phyloP scores from a whole-genome alignment of 1,139 yeast genomes.

The Geotrichum restrictum region DNA sequence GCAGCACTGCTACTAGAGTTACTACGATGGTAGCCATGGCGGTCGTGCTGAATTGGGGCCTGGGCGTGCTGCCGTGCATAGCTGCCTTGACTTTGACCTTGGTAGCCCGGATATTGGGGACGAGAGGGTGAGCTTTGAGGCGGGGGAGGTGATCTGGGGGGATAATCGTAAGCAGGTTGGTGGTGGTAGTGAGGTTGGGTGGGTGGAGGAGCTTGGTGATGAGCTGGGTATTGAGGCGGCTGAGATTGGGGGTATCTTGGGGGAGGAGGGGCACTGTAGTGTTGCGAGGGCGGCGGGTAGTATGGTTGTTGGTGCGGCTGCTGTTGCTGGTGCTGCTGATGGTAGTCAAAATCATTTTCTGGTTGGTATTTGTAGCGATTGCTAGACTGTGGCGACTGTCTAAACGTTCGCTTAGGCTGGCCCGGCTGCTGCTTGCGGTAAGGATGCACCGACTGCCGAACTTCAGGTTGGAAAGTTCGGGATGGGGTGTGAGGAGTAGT shows the following conservation, averaged over 20 bases:
- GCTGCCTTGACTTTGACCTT: not conserved
- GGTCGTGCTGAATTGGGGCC: not conserved
- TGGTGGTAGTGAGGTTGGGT: not conserved
- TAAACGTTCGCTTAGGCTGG: slow-evolving; percentile 12
- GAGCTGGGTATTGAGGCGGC: slow-evolving; percentile 2
- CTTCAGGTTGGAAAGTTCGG: slow-evolving; percentile 7
- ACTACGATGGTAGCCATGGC: slow-evolving; percentile 1
- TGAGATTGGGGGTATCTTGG: not conserved
- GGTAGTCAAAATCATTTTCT: slow-evolving; percentile 9
- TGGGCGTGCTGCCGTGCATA: not conserved
- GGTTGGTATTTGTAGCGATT: slow-evolving; percentile 13
- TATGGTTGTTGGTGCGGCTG: not conserved
- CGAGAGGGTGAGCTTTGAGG: slow-evolving; percentile 2
- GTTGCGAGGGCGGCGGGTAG: not conserved
- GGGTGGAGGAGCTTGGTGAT: not conserved
- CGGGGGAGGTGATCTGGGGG: slow-evolving; percentile 1
- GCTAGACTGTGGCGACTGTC: slow-evolving; percentile 14
- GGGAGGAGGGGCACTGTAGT: not conserved
- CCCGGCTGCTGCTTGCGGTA: slow-evolving; percentile 14
- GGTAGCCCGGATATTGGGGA: not conserved
- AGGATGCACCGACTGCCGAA: slow-evolving; percentile 18
- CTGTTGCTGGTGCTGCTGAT: not conserved
- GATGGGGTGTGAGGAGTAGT: slow-evolving; percentile 8
- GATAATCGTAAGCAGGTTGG: not conserved
- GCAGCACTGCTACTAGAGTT: not conserved